Evolutionary conservation across 139 green algal species (phyloP), one percentile per base, ranked within the genome.

Genomic region (Klebsormidium nitens): DNA sequence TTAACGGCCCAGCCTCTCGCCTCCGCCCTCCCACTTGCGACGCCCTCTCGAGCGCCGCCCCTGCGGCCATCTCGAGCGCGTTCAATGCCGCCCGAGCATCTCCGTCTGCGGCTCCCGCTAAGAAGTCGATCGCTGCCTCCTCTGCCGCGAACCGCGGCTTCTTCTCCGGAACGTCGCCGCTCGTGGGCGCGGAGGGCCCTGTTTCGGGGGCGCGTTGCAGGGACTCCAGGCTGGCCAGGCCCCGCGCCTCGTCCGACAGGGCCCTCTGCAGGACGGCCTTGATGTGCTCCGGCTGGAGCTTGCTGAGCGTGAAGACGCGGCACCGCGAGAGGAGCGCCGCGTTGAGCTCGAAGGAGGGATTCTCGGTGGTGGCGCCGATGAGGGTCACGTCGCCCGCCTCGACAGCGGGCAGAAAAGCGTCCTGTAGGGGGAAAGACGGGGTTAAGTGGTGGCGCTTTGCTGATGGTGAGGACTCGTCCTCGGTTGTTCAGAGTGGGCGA

Each of bases 301-400:
- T 64, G 26, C 28, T 40, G 5, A 64, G 29, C 6, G 31, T 40
- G 26, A 64, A n/a, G 6, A 64, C 56, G 29, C 29, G 56, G 56
- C 26, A 38, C 3, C 56, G 56, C 28, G 56, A 64, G 26, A 64
- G 56, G 5, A 64, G 31, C 56, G 56, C 56, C 31, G 5, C 29
- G 5, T 19, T 40, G 56, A 39, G 31, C 29, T 39, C 28, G 56
- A 64, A 64, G 28, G 14, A 37, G 5, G 56, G 56, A 32, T 64
- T 64, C 56, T 64, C 56, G 28, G 56, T 64, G 29, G 56, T 64
- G 56, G 56, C 56, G 26, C 56, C 56, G 56, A 64, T 19, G 31
- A 64, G 56, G 14, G 19, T 19, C 3, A 64, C 31, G 5, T 19
- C 28, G 5, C 56, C 56, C 31, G n/a, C 56, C 56, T 64, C 56